A percentile compares a stretch with the other conserved stretches of the same genome.
phyloP scores from a whole-genome alignment of 2,329 filamentous ascomycete species.

The Incumbomyces delicatus region DNA sequence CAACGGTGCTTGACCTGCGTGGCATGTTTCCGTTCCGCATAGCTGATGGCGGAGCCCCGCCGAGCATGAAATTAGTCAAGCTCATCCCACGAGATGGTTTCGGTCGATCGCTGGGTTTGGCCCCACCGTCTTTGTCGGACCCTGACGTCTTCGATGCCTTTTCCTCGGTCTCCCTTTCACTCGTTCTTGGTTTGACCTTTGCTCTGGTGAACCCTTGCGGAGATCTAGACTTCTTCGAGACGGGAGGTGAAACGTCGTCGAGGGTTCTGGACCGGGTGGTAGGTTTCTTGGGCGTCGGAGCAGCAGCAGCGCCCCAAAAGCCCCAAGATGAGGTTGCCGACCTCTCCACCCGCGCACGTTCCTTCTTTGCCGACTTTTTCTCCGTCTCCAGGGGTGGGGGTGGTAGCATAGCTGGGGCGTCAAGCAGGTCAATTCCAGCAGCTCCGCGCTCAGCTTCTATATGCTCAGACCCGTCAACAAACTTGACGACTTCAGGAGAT shows the following conservation, averaged over 20 bases:
- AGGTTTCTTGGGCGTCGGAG: conserved; percentile 35
- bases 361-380: conserved; percentile 56
- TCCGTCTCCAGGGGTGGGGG: conserved; percentile 46
- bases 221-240: conserved; percentile 33
- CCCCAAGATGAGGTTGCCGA: conserved; percentile 63
- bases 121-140: conserved; percentile 59
- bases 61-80: conserved; percentile 55
- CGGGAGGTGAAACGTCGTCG: conserved; percentile 25
- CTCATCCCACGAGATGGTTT: conserved; percentile 50
- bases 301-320: conserved; percentile 55
- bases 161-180: conserved; percentile 45
- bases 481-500: conserved; percentile 25
- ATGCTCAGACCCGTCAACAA: conserved; percentile 12
- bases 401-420: conserved; percentile 29
- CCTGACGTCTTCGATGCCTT: conserved; percentile 59
- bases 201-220: conserved; percentile 41
- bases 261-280: conserved; percentile 39
- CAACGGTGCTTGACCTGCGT: conserved; percentile 45
- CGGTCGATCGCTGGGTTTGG: conserved; percentile 39
- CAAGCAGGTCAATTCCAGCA: conserved; percentile 28
- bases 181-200: conserved; percentile 46
- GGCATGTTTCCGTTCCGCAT: conserved; percentile 53
- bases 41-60: conserved; percentile 49
- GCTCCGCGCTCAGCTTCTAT: conserved; percentile 25
- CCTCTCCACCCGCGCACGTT: conserved; percentile 66